phyloP scores from a whole-genome alignment of 2,329 filamentous ascomycete genomes.

The Calycina herbarum region DNA sequence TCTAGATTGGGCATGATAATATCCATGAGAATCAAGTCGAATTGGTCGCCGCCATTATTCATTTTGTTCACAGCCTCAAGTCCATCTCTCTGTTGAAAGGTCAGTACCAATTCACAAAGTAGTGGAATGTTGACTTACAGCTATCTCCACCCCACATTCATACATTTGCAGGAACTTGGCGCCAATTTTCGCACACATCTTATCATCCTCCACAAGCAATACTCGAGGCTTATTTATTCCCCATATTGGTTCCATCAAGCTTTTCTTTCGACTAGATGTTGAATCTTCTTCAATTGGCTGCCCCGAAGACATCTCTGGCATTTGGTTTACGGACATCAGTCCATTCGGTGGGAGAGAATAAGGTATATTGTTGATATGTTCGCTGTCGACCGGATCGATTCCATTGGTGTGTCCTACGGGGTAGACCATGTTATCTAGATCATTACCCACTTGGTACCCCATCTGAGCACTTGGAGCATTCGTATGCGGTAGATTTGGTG shows the following conservation, averaged over 20 bases:
- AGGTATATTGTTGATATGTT: constrained; percentile 92
- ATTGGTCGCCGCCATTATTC: constrained; percentile 49
- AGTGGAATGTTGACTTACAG: constrained; percentile 51
- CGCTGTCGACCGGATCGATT: constrained; percentile 91
- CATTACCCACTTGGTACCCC: constrained; percentile 46
- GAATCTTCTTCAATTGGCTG: constrained; percentile 44
- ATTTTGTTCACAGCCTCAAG: constrained; percentile 90
- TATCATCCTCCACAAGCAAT: constrained; percentile 83
- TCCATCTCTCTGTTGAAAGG: constrained; percentile 67
- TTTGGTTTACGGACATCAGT: constrained; percentile 46
- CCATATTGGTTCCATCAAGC: constrained; percentile 51
- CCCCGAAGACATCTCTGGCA: constrained; percentile 40
- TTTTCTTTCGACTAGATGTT: constrained; percentile 39
- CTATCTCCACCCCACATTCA: constrained; percentile 66
- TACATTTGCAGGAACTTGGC: constrained; percentile 66
- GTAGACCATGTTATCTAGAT: constrained; percentile 76
- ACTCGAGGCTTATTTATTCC: constrained; percentile 71
- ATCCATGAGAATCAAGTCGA: constrained; percentile 79
- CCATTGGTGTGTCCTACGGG: constrained; percentile 88
- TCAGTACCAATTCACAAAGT: background rate
- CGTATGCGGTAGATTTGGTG: constrained; percentile 40
- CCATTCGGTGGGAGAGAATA: constrained; percentile 74
- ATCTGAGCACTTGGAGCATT: constrained; percentile 49
- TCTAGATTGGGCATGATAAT: constrained; percentile 98
- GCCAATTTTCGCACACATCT: constrained; percentile 66